These are phyloP conservation scores for Xylaria sp. DNA, from an alignment of 495 filamentous ascomycete genomes.

Conservation along the genomic window DNA sequence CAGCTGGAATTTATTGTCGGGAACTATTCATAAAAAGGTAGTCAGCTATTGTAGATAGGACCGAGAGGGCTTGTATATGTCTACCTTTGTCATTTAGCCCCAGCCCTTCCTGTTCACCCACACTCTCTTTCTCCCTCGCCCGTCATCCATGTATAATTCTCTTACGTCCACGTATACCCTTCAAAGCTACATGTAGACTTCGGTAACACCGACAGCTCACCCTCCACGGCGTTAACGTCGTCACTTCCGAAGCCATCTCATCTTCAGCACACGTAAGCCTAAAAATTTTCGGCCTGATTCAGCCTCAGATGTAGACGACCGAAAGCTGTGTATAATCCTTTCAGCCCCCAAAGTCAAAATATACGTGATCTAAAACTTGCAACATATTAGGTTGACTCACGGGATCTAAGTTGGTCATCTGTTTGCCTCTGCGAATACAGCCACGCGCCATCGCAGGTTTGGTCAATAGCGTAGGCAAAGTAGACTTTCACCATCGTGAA, in stretches of 20 bases:
- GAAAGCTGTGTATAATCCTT: background rate
- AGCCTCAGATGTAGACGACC: background rate
- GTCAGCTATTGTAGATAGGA: background rate
- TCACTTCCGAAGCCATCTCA: background rate
- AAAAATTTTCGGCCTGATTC: background rate
- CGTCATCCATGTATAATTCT: background rate
- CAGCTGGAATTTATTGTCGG: too few species aligned
- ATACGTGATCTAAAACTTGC: background rate
- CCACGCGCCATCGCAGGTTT: background rate
- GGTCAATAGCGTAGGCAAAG: background rate
- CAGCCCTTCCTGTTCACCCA: background rate
- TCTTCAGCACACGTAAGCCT: background rate
- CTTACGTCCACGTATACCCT: background rate
- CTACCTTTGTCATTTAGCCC: background rate
- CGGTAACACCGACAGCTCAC: background rate
- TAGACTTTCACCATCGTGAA: background rate
- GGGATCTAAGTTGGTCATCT: background rate
- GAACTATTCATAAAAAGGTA: background rate
- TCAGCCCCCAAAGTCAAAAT: background rate
- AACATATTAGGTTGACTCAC: background rate
- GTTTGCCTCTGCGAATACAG: background rate
- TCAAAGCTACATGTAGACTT: background rate
- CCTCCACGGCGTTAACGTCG: background rate
- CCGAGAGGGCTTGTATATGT: background rate
- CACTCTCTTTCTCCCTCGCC: background rate